A percentile compares a stretch with the other conserved stretches of the same genome.
These are phyloP conservation scores for Trametes sp. DNA, from an alignment of 1,284 basidiomycete species.

Conservation along the genomic window DNA sequence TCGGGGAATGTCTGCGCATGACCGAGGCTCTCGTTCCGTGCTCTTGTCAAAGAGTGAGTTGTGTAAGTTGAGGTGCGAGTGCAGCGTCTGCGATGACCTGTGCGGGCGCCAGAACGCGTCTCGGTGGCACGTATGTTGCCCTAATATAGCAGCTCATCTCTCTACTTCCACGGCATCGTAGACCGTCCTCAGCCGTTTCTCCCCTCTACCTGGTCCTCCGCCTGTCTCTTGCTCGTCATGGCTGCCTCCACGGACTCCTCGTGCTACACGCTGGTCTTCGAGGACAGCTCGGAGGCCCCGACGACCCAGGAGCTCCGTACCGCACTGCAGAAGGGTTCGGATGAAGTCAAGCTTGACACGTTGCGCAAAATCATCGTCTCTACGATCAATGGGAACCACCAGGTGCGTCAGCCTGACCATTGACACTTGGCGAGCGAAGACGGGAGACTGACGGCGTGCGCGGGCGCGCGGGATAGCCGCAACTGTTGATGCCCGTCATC, in stretches of 20 bases:
- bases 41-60: no score
- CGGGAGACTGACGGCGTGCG: constrained; percentile 6
- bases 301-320: constrained; percentile 86
- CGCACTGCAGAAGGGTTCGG: constrained; percentile 93
- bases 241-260: constrained; percentile 56
- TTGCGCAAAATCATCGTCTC: constrained; percentile 95
- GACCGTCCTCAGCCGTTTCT: constrained; percentile 25
- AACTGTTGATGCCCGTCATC: constrained; percentile 97
- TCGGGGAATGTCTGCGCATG: no score
- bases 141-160: constrained; percentile 32
- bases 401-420: constrained; percentile 51
- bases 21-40: no score
- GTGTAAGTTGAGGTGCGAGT: no score
- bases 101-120: constrained; percentile 15
- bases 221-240: constrained; percentile 32
- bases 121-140: constrained; percentile 27
- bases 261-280: constrained; percentile 88
- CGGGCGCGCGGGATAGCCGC: constrained; percentile 62
- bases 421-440: neutral
- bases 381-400: constrained; percentile 94
- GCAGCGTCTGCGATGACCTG: neutral
- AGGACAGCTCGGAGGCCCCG: constrained; percentile 82
- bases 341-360: constrained; percentile 97
- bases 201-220: constrained; percentile 10
- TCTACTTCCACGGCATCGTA: constrained; percentile 29